Evolutionary conservation across 257 asterid genomes (phyloP).

Genomic region (Salvia hispanica): DNA sequence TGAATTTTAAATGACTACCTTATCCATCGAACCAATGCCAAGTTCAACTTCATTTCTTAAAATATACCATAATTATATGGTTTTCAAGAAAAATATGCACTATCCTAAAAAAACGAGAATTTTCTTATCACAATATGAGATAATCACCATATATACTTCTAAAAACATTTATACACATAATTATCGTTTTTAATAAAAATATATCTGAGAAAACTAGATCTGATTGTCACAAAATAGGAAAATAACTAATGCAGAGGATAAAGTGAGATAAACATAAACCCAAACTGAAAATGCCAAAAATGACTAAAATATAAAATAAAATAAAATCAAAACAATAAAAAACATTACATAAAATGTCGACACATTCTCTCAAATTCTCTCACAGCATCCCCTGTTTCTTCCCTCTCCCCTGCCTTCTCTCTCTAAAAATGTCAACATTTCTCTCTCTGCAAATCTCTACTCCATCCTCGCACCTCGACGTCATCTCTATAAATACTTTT

Average conservation of each 20-base stretch:
- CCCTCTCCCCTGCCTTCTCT: conserved; percentile 1
- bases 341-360: conserved; percentile 53
- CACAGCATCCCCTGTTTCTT: not conserved
- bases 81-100: no score
- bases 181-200: no score
- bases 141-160: no score
- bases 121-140: no score
- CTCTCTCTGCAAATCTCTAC: conserved; percentile 11
- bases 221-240: not conserved
- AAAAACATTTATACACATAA: no score
- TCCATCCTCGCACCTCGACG: not conserved
- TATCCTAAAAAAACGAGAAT: no score
- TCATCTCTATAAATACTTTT: conserved; percentile 1
- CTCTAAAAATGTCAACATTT: conserved; percentile 54
- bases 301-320: not conserved
- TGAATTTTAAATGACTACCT: no score
- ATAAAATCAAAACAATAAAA: not conserved
- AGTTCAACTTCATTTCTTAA: no score
- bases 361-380: conserved; percentile 39
- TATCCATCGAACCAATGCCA: no score
- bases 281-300: not conserved
- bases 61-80: no score
- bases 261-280: not conserved
- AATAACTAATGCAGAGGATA: not conserved
- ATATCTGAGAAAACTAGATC: not conserved